phyloP scores from a whole-genome alignment of 225 moss, liverwort and hornwort genomes.

The Marchantia paleacea region DNA sequence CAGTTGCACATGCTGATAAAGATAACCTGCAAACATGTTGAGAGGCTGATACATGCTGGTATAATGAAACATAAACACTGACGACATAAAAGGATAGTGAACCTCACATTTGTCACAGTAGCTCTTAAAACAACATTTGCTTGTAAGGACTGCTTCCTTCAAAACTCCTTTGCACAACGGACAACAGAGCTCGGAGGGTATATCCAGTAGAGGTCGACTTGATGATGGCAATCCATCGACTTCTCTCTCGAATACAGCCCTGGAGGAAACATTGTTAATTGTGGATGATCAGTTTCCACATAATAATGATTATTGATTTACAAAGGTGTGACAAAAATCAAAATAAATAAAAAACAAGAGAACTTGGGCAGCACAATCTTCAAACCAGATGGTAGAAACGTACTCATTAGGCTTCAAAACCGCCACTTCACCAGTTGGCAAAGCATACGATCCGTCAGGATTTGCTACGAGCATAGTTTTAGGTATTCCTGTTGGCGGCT shows the following conservation, averaged over 20 bases:
- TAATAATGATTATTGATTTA: no score
- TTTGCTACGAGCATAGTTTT: conserved; percentile 97
- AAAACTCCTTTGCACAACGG: conserved; percentile 85
- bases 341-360: no score
- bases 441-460: conserved; percentile 93
- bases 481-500: conserved; percentile 96
- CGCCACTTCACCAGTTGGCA: conserved; percentile 96
- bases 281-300: background rate
- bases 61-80: background rate
- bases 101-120: conserved; percentile 93
- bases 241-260: conserved; percentile 91
- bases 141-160: conserved; percentile 93
- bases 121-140: conserved; percentile 95
- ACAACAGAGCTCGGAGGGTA: conserved; percentile 86
- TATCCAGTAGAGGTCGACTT: conserved; percentile 59
- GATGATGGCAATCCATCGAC: conserved; percentile 73
- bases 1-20: background rate
- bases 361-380: background rate
- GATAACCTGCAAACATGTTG: background rate
- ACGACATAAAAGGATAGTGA: background rate
- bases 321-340: no score
- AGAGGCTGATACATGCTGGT: background rate
- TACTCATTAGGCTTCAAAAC: conserved; percentile 98
- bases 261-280: conserved; percentile 22
- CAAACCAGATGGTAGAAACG: conserved; percentile 17